Base-by-base conservation (phyloP, 371 early-diverging fungal genomes). In the Dinochytrium kinnereticum region DNA sequence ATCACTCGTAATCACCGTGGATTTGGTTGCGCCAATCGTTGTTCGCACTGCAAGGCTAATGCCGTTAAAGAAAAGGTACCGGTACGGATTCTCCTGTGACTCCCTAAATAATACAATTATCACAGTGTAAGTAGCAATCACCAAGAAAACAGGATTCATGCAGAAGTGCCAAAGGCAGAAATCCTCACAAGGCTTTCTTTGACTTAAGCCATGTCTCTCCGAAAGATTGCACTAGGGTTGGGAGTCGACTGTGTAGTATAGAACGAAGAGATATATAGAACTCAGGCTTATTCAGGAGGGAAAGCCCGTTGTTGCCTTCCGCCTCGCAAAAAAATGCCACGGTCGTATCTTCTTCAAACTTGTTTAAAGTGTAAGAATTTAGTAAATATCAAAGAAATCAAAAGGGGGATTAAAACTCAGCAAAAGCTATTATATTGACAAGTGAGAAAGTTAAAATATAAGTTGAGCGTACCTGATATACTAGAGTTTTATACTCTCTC, bases 401-500 rank as follows among this genome's bases (percentile, higher is more conserved):
- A n/a, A n/a, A n/a, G n/a, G n/a, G n/a, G n/a, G n/a, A n/a, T n/a
- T n/a, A n/a, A n/a, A n/a, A n/a, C n/a, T n/a, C n/a, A n/a, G n/a
- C n/a, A n/a, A n/a, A n/a, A n/a, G n/a, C n/a, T n/a, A n/a, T n/a
- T n/a, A n/a, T n/a, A n/a, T n/a, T n/a, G n/a, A n/a, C n/a, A n/a
- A n/a, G n/a, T n/a, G n/a, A n/a, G n/a, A n/a, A n/a, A n/a, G n/a
- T n/a, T n/a, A n/a, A n/a, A n/a, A n/a, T n/a, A n/a, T n/a, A n/a
- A n/a, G n/a, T n/a, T n/a, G n/a, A n/a, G n/a, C n/a, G n/a, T n/a
- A 64, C 64, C 64, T 66, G 66, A 40, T 66, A 66, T 19, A 30
- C 38, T 2, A 66, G 5, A 15, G 44, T 44, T 66, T 66, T 66
- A 30, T 44, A 40, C 30, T 66, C 66, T 17, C 17, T 44, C 44